A percentile compares a stretch with the other conserved stretches of the same genome.
Conservation (phyloP, 768 basidiomycete genomes). For the Kwoniella shandongensis region DNA sequence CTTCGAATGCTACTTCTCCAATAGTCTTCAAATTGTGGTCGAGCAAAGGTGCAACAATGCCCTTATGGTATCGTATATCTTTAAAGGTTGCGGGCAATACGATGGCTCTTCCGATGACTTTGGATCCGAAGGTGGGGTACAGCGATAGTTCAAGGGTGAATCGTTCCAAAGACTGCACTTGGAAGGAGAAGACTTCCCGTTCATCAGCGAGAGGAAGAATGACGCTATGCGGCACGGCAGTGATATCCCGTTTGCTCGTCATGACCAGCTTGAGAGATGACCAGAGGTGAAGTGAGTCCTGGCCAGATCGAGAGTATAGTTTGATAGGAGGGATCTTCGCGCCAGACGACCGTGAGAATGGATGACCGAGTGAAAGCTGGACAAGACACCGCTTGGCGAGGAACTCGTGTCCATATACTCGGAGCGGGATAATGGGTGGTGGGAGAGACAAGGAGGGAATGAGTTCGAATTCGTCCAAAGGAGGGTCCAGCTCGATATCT, state of each 20-base stretch:
- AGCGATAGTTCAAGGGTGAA: constrained; percentile 88
- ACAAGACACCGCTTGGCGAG: constrained; percentile 81
- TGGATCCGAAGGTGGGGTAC: constrained; percentile 96
- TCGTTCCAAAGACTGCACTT: constrained; percentile 69
- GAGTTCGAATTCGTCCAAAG: constrained; percentile 70
- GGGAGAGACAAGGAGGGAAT: constrained; percentile 94
- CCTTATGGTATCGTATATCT: constrained; percentile 55
- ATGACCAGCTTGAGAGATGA: constrained; percentile 93
- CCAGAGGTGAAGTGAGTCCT: constrained; percentile 52
- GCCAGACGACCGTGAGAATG: constrained; percentile 55
- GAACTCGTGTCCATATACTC: constrained; percentile 87
- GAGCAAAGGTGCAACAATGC: constrained; percentile 66
- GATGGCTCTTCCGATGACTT: constrained; percentile 89
- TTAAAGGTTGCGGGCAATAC: constrained; percentile 73
- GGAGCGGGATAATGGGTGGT: constrained; percentile 93
- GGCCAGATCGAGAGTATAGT: constrained; percentile 59
- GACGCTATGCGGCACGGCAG: constrained; percentile 85
- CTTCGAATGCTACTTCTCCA: constrained; percentile 89
- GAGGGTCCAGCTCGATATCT: constrained; percentile 56
- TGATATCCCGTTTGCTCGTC: constrained; percentile 78
- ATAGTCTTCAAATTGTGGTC: constrained; percentile 91
- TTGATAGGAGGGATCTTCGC: constrained; percentile 53
- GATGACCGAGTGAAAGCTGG: constrained; percentile 77
- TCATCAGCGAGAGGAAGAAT: constrained; percentile 74
- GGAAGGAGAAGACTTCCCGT: constrained; percentile 77